Evolutionary conservation across 73 alveolate species (phyloP), one percentile per base, ranked within the genome.

Genomic region (Paramecium sexaurelia): DNA sequence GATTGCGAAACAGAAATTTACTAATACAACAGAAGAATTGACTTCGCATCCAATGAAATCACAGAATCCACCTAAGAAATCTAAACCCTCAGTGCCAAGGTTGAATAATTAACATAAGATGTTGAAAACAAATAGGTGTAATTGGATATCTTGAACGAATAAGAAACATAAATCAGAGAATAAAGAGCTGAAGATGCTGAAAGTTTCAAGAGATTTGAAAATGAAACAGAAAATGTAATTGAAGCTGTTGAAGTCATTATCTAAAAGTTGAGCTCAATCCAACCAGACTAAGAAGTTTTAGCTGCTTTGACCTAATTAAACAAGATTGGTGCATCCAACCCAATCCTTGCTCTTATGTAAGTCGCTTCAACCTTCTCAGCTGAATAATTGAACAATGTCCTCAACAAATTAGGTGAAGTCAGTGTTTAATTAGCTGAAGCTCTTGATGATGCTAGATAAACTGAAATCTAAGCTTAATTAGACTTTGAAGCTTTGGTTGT

Each of bases 331-430:
- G 73, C 90, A 9, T 19, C 90, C 8, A 78, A 78, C 75, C 90
- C 90, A 32, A 78, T 78, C 75, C 88, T 85, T 24, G 92, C 92
- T 24, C 92, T 85, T 85, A 85, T 85, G 92, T 85, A 85, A 85
- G 92, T 85, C 26, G 92, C 92, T 0, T 85, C 92, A 43, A 85
- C 92, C 6, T 85, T 85, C 92, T 85, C 92, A 85, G 92, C 92
- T 85, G 92, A 85, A 85, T 55, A 85, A 85, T 85, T 85, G 47
- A 85, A 85, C 92, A 85, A 85, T 55, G 92, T 85, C 37, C 43
- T 85, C 86, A 3, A 6, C 1, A 85, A 85, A 36, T 55, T 85
- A 43, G 87, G 88, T 27, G 92, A 85, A 85, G 92, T 85, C 86
- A 37, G 67, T 40, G 13, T 2, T 1, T 78, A 78, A 78, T 78